Percentiles rank a stretch among this genome's conserved stretches.
Evolutionary conservation across 2,329 filamentous ascomycete species (phyloP).

Genomic region (Trichophyton simii): DNA sequence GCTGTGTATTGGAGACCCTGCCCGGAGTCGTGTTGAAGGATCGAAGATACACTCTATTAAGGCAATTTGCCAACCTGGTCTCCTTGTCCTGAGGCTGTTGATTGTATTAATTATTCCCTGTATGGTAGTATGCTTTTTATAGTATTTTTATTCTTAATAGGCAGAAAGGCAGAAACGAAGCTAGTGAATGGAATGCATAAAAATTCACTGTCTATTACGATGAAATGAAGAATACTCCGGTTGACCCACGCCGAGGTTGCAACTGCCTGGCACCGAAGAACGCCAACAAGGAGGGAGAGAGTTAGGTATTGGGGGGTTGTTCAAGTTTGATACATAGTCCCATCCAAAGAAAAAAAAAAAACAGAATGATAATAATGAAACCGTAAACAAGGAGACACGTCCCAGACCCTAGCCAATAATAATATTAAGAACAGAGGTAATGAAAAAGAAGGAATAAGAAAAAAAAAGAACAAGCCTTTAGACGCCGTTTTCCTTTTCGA

Average conservation of each 20-base stretch:
- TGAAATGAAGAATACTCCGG: background rate
- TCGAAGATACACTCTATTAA: background rate
- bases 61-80: background rate
- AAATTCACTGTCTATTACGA: background rate
- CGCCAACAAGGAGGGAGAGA: background rate
- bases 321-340: background rate
- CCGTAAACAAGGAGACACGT: background rate
- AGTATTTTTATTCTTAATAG: background rate
- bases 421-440: background rate
- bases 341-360: background rate
- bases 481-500: conserved; percentile 2
- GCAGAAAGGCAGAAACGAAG: background rate
- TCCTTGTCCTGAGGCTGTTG: background rate
- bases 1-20: background rate
- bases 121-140: background rate
- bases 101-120: background rate
- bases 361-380: background rate
- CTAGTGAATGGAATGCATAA: background rate
- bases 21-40: background rate
- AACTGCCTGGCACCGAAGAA: background rate
- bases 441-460: too few relatives aligned
- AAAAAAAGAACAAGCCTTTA: background rate
- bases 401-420: background rate
- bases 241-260: background rate
- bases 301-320: background rate